These are phyloP conservation scores for Leishmania turanica DNA, from an alignment of 208 protist species.

Conservation along the genomic window DNA sequence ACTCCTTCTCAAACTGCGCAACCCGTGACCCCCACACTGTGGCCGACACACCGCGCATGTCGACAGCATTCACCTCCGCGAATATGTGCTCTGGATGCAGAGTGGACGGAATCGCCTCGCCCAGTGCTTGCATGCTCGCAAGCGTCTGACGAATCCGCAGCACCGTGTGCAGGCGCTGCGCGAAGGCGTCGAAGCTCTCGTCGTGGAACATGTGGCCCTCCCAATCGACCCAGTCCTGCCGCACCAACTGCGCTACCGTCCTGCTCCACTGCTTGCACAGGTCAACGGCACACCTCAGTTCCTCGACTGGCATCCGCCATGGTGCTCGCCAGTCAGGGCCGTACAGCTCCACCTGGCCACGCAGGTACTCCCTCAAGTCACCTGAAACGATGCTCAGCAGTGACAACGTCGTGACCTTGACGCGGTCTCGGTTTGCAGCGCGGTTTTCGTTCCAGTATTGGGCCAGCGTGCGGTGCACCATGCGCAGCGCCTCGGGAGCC, in stretches of 20 bases:
- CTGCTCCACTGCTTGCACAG: constrained; percentile 76
- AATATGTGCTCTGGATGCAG: constrained; percentile 83
- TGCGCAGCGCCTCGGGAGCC: constrained; percentile 68
- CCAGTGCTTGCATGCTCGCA: constrained; percentile 37
- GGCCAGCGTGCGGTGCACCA: constrained; percentile 58
- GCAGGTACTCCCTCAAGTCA: constrained; percentile 86
- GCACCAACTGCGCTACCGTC: constrained; percentile 44
- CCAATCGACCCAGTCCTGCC: constrained; percentile 76
- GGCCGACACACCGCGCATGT: constrained; percentile 44
- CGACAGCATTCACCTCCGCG: constrained; percentile 61
- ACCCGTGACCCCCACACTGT: constrained; percentile 60
- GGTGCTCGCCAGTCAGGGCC: constrained; percentile 74
- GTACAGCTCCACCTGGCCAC: constrained; percentile 69
- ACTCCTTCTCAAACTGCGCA: constrained; percentile 81
- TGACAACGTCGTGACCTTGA: constrained; percentile 69
- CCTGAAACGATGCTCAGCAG: constrained; percentile 85
- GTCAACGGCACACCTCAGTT: constrained; percentile 57
- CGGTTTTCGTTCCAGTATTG: constrained; percentile 75
- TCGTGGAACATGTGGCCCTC: constrained; percentile 77
- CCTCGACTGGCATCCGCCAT: constrained; percentile 71
- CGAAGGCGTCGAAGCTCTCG: constrained; percentile 70
- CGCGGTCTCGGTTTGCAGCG: constrained; percentile 53
- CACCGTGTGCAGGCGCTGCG: constrained; percentile 64
- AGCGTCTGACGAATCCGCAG: constrained; percentile 74
- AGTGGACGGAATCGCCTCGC: constrained; percentile 44